Percentiles rank a stretch among this genome's conserved stretches.
Conservation (phyloP, 495 filamentous ascomycete genomes). For the Articulospora tetracladia region DNA sequence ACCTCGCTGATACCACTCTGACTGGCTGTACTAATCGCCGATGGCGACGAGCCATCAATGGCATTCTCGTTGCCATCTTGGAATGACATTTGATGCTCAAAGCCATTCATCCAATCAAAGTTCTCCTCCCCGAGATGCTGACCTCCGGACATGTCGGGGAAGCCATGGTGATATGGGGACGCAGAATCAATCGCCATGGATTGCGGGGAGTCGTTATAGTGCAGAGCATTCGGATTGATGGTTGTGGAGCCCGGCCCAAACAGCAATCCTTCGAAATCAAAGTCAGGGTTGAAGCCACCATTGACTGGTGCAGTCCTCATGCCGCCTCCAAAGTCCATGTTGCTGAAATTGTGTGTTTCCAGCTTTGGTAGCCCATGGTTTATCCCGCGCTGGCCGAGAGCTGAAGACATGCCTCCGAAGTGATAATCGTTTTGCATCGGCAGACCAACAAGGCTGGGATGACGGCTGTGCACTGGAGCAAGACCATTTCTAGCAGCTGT, state of each 20-base stretch:
- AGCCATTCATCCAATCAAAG: conserved; percentile 84
- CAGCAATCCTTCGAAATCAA: conserved; percentile 71
- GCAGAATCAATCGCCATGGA: conserved; percentile 66
- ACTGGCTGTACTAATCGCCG: conserved; percentile 87
- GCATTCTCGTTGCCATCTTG: conserved; percentile 66
- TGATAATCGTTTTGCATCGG: conserved; percentile 59
- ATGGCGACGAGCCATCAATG: conserved; percentile 90
- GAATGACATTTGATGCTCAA: conserved; percentile 73
- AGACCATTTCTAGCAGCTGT: conserved; percentile 29
- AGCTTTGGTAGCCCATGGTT: conserved; percentile 71
- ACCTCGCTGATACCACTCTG: conserved; percentile 90
- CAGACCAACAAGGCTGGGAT: conserved; percentile 62
- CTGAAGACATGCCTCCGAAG: conserved; percentile 68
- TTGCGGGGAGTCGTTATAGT: conserved; percentile 82
- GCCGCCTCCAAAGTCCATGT: conserved; percentile 56
- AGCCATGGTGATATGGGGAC: conserved; percentile 68
- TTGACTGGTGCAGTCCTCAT: conserved; percentile 79
- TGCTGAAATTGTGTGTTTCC: conserved; percentile 70
- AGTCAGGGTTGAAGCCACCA: conserved; percentile 62
- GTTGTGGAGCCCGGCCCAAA: conserved; percentile 66
- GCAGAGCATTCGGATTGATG: conserved; percentile 93
- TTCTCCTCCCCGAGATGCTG: conserved; percentile 66
- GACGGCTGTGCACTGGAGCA: conserved; percentile 51
- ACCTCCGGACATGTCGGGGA: conserved; percentile 49
- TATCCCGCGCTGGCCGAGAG: conserved; percentile 59